Evolutionary conservation across 192 early-diverging fungal genomes (phyloP).

Genomic region (Phycomyces blakesleeanus): DNA sequence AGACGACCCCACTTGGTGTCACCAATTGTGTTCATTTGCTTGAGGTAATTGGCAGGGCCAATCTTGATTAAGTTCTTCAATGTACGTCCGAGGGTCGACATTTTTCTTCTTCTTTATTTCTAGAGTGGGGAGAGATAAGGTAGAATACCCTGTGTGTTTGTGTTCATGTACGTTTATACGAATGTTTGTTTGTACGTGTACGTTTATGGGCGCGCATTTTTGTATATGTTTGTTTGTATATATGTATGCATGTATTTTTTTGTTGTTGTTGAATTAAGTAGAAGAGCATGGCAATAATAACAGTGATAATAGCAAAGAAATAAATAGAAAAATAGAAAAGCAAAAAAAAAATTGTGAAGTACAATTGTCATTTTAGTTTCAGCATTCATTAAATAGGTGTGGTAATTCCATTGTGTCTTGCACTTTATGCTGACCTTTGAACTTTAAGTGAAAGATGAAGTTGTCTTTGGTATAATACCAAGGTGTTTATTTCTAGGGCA

Average conservation of each 20-base stretch:
- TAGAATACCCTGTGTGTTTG: not conserved
- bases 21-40: slow-evolving; percentile 54
- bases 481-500: not conserved
- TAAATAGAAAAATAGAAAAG: too few species aligned
- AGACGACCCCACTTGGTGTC: slow-evolving; percentile 68
- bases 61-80: slow-evolving; percentile 52
- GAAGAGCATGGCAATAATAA: too few species aligned
- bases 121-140: slow-evolving; percentile 4
- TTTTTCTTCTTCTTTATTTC: slow-evolving; percentile 21
- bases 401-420: not conserved
- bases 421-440: not conserved
- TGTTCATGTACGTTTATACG: not conserved
- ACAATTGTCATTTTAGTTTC: too few species aligned
- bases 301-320: too few species aligned
- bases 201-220: too few species aligned
- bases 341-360: too few species aligned
- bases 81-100: slow-evolving; percentile 52
- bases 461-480: not conserved
- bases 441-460: not conserved
- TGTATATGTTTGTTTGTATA: too few species aligned
- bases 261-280: too few species aligned
- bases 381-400: too few species aligned
- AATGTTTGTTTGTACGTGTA: too few species aligned
- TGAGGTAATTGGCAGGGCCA: slow-evolving; percentile 43
- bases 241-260: too few species aligned